A percentile compares a stretch with the other conserved stretches of the same genome.
Conservation (phyloP, 2,329 filamentous ascomycete genomes). For the Colletotrichum falcatum region DNA sequence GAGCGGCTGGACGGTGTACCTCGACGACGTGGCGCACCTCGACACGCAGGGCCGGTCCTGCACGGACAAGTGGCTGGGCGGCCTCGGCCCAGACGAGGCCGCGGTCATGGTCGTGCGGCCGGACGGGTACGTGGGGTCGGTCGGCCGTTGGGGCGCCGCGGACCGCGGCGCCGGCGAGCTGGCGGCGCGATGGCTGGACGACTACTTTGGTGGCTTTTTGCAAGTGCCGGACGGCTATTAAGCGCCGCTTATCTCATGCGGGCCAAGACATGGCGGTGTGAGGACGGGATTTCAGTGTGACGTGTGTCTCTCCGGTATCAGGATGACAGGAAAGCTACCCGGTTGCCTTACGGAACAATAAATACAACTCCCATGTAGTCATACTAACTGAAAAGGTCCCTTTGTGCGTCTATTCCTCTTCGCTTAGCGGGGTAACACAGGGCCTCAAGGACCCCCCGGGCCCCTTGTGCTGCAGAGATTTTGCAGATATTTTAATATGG, state of each 20-base stretch:
- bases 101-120: constrained; percentile 43
- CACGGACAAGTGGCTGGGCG: constrained; percentile 53
- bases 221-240: constrained; percentile 10
- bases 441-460: no score
- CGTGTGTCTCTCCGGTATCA: neutral
- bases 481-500: constrained; percentile 19
- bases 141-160: constrained; percentile 23
- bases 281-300: neutral
- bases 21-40: constrained; percentile 71
- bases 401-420: neutral
- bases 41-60: constrained; percentile 64
- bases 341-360: neutral
- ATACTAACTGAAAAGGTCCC: neutral
- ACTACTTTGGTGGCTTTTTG: constrained; percentile 34
- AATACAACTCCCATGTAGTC: neutral
- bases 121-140: constrained; percentile 44
- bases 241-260: constrained; percentile 6
- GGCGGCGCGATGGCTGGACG: constrained; percentile 30
- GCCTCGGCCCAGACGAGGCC: constrained; percentile 36
- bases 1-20: constrained; percentile 78
- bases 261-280: neutral
- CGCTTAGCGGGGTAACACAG: neutral
- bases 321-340: neutral
- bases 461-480: neutral
- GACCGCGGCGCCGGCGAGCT: constrained; percentile 7